Evolutionary conservation across 202 grass and related monocot species (phyloP), one percentile per base, ranked within the genome.

Genomic region (Zoysia matrella): DNA sequence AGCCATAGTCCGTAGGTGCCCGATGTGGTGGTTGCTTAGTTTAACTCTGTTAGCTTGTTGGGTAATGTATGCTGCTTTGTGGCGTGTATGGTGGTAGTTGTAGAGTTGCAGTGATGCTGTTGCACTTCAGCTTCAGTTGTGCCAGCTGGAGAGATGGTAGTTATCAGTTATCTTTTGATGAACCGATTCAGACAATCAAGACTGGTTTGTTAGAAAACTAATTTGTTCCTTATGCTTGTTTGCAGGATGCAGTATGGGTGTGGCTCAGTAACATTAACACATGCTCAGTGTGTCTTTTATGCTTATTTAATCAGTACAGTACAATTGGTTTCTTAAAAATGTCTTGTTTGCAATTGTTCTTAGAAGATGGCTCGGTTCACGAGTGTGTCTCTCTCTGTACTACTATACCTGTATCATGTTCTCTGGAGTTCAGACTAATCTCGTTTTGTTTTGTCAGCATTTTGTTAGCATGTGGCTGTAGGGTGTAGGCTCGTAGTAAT

Each of bases 381-480:
- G 63, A 64, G 63, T 15, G 63, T 15, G 69, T 12, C 71, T 69
- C 79, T 78, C 42, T 52, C 6, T 41, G 4, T 61, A 8, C 16
- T 42, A 53, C 7, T 49, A 8, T 60, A 45, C 13, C 36, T n/a
- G 2, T 61, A 3, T 10, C 44, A 18, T 62, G 36, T 52, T 78
- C 61, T 79, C 13, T 61, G 44, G 60, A 44, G 60, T 52, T 8
- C 18, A 71, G 30, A 14, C 57, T 22, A 6, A 10, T 7, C 60
- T 74, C 60, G 47, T 58, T 74, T 14, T 15, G 40, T 52, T 74
- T 30, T 83, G 61, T 88, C 53, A 48, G 61, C 62, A 83, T 73
- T 52, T 47, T 63, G 61, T 68, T 71, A 42, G 77, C 78, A 84
- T 82, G 87, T 92, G 64, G 52, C 69, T 30, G 22, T 30, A 30